A percentile compares a stretch with the other conserved stretches of the same genome.
These are phyloP conservation scores for Kodamaea hsintzibuensis DNA, from an alignment of 805 yeast species.

Conservation along the genomic window DNA sequence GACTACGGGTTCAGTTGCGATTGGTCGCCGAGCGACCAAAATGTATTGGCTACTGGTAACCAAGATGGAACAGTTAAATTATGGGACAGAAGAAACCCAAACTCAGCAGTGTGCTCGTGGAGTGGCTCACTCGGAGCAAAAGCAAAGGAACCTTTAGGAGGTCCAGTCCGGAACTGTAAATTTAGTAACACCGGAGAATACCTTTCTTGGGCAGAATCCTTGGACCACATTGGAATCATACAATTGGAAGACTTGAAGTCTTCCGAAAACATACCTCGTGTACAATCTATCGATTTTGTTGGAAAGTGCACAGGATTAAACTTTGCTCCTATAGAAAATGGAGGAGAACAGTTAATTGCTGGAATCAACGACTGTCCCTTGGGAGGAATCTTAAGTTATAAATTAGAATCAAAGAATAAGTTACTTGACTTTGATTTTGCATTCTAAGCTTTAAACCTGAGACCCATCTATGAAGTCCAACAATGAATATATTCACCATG, in stretches of 20 bases:
- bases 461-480: too few species aligned
- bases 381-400: conserved; percentile 58
- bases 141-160: conserved; percentile 26
- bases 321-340: conserved; percentile 44
- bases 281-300: conserved; percentile 53
- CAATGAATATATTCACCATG: too few species aligned
- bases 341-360: conserved; percentile 50
- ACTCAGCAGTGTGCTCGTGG: conserved; percentile 31
- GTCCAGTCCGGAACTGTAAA: conserved; percentile 54
- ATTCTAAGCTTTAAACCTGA: conserved; percentile 19
- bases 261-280: conserved; percentile 20
- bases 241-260: conserved; percentile 32
- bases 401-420: conserved; percentile 33
- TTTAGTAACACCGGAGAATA: conserved; percentile 48
- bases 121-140: conserved; percentile 34
- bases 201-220: conserved; percentile 57
- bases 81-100: conserved; percentile 49
- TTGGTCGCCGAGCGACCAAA: conserved; percentile 48
- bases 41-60: conserved; percentile 53
- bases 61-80: conserved; percentile 60
- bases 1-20: conserved; percentile 63
- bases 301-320: conserved; percentile 61
- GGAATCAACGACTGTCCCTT: conserved; percentile 57
- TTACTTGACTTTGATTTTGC: conserved; percentile 43
- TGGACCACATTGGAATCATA: conserved; percentile 57